Evolutionary conservation across 116 monocot genomes (phyloP).

Genomic region (Phalaenopsis hybrid): DNA sequence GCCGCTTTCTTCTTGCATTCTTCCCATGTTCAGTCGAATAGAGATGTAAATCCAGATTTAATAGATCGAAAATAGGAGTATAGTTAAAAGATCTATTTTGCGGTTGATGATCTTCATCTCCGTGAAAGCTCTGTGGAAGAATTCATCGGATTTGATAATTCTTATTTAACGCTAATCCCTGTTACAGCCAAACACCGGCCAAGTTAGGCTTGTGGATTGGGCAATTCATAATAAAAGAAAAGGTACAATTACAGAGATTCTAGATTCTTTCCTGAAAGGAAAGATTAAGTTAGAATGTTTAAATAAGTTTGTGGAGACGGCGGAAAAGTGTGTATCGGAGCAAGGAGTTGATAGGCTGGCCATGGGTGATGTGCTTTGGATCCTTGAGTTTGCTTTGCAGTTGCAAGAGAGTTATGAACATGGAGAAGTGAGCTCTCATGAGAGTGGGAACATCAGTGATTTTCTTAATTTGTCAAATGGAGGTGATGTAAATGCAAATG

Average conservation of each 20-base stretch:
- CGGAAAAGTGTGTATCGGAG: constrained; percentile 61
- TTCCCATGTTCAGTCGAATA: too few species aligned
- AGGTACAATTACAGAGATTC: constrained; percentile 39
- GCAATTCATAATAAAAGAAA: constrained; percentile 33
- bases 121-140: too few species aligned
- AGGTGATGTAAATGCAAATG: background rate
- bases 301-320: constrained; percentile 63
- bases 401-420: constrained; percentile 44
- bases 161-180: too few species aligned
- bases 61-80: too few species aligned
- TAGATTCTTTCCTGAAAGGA: constrained; percentile 50
- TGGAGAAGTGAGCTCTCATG: background rate
- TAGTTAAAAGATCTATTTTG: too few species aligned
- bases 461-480: background rate
- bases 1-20: too few species aligned
- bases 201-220: constrained; percentile 78
- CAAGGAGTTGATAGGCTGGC: constrained; percentile 56
- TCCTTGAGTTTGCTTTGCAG: constrained; percentile 75
- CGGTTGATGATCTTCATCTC: too few species aligned
- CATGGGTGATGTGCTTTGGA: constrained; percentile 91
- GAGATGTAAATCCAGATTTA: too few species aligned
- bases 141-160: too few species aligned
- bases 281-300: constrained; percentile 63
- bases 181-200: background rate
- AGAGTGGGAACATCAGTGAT: background rate